phyloP scores from a whole-genome alignment of 1,284 basidiomycete genomes.

The Gomphus bonarii region DNA sequence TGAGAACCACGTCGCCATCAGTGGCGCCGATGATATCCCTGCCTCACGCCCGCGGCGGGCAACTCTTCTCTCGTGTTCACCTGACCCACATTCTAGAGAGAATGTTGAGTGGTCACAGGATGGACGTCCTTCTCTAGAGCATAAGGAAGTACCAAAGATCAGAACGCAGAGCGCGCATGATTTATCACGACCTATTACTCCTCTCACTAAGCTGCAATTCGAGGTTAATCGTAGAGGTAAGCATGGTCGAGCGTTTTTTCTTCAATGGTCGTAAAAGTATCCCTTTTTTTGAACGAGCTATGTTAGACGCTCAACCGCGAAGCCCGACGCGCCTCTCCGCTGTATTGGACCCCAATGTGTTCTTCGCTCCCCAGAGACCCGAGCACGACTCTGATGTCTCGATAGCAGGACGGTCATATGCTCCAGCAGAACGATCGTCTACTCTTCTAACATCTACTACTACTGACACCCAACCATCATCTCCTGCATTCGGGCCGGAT shows the following conservation, averaged over 20 bases:
- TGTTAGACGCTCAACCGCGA: slow-evolving; percentile 1
- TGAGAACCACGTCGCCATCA: not conserved
- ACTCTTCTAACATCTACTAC: not conserved
- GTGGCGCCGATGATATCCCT: slow-evolving; percentile 8
- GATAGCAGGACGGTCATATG: slow-evolving; percentile 17
- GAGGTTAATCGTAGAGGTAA: slow-evolving; percentile 44
- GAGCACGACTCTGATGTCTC: slow-evolving; percentile 8
- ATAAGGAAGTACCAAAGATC: slow-evolving; percentile 39
- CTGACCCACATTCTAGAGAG: slow-evolving; percentile 23
- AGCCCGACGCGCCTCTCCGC: slow-evolving; percentile 39
- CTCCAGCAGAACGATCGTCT: slow-evolving; percentile 20
- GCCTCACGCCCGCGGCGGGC: slow-evolving; percentile 41
- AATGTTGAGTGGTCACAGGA: not conserved
- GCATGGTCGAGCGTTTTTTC: slow-evolving; percentile 17
- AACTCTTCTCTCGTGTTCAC: slow-evolving; percentile 54
- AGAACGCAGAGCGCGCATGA: slow-evolving; percentile 43
- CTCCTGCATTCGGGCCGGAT: slow-evolving; percentile 33
- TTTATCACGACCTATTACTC: slow-evolving; percentile 54
- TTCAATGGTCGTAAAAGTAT: not conserved
- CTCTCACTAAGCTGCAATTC: slow-evolving; percentile 48
- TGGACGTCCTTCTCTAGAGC: not conserved
- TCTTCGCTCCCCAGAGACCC: slow-evolving; percentile 39
- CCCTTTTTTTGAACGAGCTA: not conserved
- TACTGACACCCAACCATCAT: slow-evolving; percentile 11
- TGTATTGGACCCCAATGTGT: slow-evolving; percentile 53